phyloP scores from a whole-genome alignment of 352 stramenopile species.

The Globisporangium cederbergense region DNA sequence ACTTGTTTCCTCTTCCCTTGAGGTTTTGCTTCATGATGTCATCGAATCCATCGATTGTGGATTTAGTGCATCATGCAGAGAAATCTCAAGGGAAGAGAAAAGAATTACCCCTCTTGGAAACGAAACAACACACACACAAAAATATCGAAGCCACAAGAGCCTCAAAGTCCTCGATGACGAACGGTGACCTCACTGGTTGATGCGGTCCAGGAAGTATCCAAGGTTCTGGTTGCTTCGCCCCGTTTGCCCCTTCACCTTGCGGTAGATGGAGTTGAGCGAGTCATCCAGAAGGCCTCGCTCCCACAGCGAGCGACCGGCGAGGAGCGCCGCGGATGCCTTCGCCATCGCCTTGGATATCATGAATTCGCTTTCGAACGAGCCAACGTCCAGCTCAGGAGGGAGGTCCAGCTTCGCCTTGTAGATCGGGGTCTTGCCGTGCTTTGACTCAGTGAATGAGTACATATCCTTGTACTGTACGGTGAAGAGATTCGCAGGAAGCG shows the following conservation, averaged over 20 bases:
- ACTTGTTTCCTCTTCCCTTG: background rate
- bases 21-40: background rate
- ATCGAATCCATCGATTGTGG: constrained; percentile 1
- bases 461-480: constrained; percentile 52
- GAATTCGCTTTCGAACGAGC: constrained; percentile 38
- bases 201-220: constrained; percentile 43
- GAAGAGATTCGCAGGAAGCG: constrained; percentile 50
- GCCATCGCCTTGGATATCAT: constrained; percentile 56
- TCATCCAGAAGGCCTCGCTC: constrained; percentile 51
- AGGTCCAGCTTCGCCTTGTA: constrained; percentile 54
- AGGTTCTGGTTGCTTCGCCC: constrained; percentile 42
- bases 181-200: constrained; percentile 28
- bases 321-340: constrained; percentile 56
- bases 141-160: background rate
- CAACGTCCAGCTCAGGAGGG: constrained; percentile 47
- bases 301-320: constrained; percentile 52
- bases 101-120: background rate
- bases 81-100: constrained; percentile 3
- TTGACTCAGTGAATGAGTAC: constrained; percentile 40
- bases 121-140: background rate
- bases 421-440: constrained; percentile 30
- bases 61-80: constrained; percentile 3
- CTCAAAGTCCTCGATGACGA: background rate
- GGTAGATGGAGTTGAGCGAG: constrained; percentile 75
- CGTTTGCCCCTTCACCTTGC: constrained; percentile 45